Evolutionary conservation across 2,329 filamentous ascomycete genomes (phyloP).

Genomic region (Pyrenophora tritici-repentis): DNA sequence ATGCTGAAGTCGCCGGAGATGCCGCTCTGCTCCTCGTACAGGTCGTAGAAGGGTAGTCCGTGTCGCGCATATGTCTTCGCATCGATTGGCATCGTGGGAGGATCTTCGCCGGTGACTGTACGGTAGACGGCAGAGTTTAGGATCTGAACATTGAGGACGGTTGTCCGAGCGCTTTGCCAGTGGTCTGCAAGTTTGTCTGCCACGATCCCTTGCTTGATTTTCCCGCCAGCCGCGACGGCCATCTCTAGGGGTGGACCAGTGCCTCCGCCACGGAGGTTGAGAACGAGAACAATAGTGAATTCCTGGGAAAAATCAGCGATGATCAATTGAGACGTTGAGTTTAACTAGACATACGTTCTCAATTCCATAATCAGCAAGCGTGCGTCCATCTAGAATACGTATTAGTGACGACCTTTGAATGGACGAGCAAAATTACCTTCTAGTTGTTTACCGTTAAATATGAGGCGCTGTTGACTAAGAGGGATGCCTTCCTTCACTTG

Average conservation of each 20-base stretch:
- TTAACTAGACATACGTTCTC: not conserved
- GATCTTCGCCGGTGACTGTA: slow-evolving; percentile 43
- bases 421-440: not conserved
- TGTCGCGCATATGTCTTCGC: slow-evolving; percentile 40
- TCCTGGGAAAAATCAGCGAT: slow-evolving; percentile 83
- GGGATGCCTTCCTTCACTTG: not conserved
- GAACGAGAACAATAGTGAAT: slow-evolving; percentile 70
- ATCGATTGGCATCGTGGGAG: slow-evolving; percentile 45
- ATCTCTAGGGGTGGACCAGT: slow-evolving; percentile 27
- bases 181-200: slow-evolving; percentile 29
- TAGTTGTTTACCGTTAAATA: not conserved
- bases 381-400: too few species aligned
- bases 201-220: slow-evolving; percentile 49
- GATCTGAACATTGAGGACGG: slow-evolving; percentile 50
- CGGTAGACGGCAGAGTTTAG: slow-evolving; percentile 46
- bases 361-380: not conserved
- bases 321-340: not conserved
- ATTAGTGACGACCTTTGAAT: too few species aligned
- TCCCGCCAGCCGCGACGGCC: slow-evolving; percentile 49
- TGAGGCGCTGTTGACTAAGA: slow-evolving; percentile 57
- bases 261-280: slow-evolving; percentile 65
- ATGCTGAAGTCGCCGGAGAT: slow-evolving; percentile 33
- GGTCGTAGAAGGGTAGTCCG: slow-evolving; percentile 47
- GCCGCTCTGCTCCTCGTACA: slow-evolving; percentile 37
- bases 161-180: slow-evolving; percentile 20